phyloP scores from a whole-genome alignment of 306 rosid species.

The Fagus sylvatica region DNA sequence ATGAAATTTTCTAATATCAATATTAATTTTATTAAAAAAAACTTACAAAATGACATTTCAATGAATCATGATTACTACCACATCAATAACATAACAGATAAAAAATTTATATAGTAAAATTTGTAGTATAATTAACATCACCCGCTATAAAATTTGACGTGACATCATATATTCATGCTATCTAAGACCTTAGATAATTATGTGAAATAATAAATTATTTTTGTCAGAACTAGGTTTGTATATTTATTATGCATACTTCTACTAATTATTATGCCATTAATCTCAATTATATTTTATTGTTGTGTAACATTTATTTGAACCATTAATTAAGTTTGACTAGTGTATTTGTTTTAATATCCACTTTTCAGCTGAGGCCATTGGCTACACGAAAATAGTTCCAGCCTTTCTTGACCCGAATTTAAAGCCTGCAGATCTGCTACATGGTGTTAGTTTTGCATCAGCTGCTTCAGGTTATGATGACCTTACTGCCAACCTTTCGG shows the following conservation, averaged over 20 bases:
- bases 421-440: slow-evolving; percentile 45
- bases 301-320: no score
- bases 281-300: background rate
- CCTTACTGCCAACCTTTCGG: slow-evolving; percentile 68
- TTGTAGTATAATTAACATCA: no score
- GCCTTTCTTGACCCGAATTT: slow-evolving; percentile 67
- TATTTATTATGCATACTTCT: background rate
- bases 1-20: no score
- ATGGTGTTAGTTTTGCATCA: slow-evolving; percentile 85
- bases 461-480: slow-evolving; percentile 82
- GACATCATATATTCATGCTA: background rate
- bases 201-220: background rate
- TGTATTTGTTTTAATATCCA: background rate
- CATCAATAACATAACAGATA: no score
- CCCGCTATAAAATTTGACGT: no score
- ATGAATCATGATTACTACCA: no score
- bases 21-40: no score
- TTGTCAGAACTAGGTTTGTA: background rate
- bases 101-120: no score
- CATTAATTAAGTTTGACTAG: background rate
- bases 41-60: no score
- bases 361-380: slow-evolving; percentile 66
- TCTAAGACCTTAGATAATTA: background rate
- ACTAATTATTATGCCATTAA: background rate
- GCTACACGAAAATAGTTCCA: slow-evolving; percentile 49